Percentiles rank a stretch among this genome's conserved stretches.
These are phyloP conservation scores for Daedalea quercina DNA, from an alignment of 768 basidiomycete species.

Conservation along the genomic window DNA sequence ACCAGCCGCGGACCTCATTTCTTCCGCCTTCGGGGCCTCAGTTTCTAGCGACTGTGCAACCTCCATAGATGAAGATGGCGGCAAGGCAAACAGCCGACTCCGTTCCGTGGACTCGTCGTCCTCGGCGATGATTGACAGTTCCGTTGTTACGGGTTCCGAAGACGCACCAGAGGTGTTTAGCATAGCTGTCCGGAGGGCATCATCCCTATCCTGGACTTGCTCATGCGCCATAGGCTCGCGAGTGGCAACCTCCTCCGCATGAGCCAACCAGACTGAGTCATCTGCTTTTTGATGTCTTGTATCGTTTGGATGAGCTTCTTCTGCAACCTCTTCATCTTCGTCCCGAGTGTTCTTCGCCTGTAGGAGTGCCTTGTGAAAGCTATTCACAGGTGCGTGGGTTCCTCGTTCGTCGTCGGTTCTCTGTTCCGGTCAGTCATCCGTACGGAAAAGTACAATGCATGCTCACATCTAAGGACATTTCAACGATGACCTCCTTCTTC, in stretches of 20 bases:
- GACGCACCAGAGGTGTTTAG: neutral
- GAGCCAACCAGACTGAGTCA: no score
- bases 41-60: neutral
- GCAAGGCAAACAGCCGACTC: conserved; percentile 10
- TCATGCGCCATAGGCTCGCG: no score
- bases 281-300: no score
- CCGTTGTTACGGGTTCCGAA: conserved; percentile 21
- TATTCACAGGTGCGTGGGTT: conserved; percentile 35
- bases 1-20: neutral
- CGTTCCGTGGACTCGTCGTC: conserved; percentile 56
- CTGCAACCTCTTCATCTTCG: neutral
- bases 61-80: neutral
- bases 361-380: conserved; percentile 38
- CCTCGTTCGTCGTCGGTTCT: conserved; percentile 31
- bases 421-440: conserved; percentile 17
- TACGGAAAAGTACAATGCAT: neutral
- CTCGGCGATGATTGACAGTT: conserved; percentile 66
- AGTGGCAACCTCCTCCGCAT: no score
- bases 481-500: conserved; percentile 36
- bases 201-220: no score
- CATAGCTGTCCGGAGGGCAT: no score
- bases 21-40: neutral
- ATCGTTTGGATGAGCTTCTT: no score
- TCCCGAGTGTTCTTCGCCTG: conserved; percentile 9
- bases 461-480: conserved; percentile 42